These are phyloP conservation scores for Coemansia sp. DNA, from an alignment of 371 early-diverging fungal genomes.

Conservation along the genomic window DNA sequence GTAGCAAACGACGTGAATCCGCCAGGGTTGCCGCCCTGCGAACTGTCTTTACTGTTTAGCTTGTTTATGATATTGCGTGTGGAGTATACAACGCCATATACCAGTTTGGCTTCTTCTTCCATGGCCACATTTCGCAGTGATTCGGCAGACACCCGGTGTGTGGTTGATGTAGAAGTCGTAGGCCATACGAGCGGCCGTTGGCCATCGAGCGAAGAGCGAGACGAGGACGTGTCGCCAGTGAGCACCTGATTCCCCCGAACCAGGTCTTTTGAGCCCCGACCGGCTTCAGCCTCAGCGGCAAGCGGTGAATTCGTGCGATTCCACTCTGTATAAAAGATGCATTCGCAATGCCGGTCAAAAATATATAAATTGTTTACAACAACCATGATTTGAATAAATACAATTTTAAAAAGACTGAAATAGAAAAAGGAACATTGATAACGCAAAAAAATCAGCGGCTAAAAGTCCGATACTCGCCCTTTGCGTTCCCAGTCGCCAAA, in stretches of 20 bases:
- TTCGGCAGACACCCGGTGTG: conserved; percentile 47
- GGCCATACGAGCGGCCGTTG: conserved; percentile 41
- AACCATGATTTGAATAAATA: conserved; percentile 19
- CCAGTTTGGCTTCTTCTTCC: conserved; percentile 88
- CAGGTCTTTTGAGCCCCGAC: background rate
- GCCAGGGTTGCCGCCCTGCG: conserved; percentile 58
- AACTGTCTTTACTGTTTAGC: conserved; percentile 54
- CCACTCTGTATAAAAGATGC: conserved; percentile 84
- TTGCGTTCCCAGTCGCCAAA: conserved; percentile 54
- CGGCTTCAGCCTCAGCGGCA: conserved; percentile 9
- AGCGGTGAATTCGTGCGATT: conserved; percentile 45
- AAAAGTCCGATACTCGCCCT: conserved; percentile 52
- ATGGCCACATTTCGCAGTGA: conserved; percentile 62
- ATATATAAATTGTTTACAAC: conserved; percentile 83
- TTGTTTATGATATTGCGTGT: conserved; percentile 84
- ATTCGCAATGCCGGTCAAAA: conserved; percentile 90
- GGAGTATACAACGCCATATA: conserved; percentile 89
- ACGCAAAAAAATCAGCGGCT: background rate
- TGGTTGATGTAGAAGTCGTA: conserved; percentile 50
- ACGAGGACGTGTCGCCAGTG: conserved; percentile 2
- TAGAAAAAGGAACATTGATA: background rate
- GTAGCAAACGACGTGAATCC: conserved; percentile 81
- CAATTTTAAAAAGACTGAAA: background rate
- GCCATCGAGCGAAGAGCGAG: conserved; percentile 6
- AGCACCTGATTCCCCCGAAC: conserved; percentile 9